Evolutionary conservation across 495 filamentous ascomycete genomes (phyloP).

Genomic region (Penicillium manginii): DNA sequence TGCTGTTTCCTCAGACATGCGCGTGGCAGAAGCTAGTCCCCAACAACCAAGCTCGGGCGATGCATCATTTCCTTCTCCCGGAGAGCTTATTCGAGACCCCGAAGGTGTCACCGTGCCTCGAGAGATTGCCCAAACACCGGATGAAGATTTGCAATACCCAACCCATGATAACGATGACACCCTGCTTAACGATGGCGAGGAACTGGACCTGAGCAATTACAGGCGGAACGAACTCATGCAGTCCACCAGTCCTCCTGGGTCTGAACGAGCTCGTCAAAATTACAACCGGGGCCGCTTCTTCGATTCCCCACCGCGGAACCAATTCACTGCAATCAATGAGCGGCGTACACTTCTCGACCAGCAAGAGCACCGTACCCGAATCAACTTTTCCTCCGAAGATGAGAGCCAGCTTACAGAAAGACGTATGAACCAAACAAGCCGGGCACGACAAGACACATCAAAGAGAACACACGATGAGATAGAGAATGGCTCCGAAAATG

Average conservation of each 20-base stretch:
- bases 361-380: neutral
- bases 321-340: neutral
- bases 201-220: constrained; percentile 9
- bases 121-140: neutral
- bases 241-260: constrained; percentile 27
- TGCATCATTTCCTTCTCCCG: neutral
- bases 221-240: constrained; percentile 1
- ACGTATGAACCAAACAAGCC: constrained; percentile 9
- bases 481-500: constrained; percentile 16
- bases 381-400: neutral
- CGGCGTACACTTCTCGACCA: constrained; percentile 8
- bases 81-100: neutral
- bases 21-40: too few species aligned
- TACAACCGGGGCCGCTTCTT: constrained; percentile 16
- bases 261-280: constrained; percentile 26
- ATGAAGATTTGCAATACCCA: neutral
- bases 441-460: constrained; percentile 5
- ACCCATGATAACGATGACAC: constrained; percentile 15
- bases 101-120: neutral
- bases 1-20: too few species aligned
- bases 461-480: constrained; percentile 27
- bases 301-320: constrained; percentile 12
- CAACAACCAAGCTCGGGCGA: neutral
- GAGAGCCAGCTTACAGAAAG: neutral
- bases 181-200: constrained; percentile 16